phyloP scores from a whole-genome alignment of 140 eudicot genomes.

The Oenanthe javanica region DNA sequence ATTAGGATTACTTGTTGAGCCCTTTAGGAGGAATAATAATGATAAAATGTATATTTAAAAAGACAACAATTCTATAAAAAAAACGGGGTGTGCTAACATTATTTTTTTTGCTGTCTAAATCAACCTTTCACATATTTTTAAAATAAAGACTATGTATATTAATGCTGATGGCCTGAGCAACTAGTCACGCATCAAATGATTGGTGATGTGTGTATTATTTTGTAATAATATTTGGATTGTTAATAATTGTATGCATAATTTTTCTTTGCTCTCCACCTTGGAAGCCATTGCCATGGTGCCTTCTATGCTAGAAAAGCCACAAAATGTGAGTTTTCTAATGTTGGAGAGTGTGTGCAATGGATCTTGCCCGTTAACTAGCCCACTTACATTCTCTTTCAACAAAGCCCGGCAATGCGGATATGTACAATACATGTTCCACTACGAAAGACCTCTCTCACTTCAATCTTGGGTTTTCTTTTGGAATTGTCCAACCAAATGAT shows the following conservation, averaged over 20 bases:
- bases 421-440: not conserved
- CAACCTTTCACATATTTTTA: not conserved
- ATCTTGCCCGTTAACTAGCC: not conserved
- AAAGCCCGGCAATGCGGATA: not conserved
- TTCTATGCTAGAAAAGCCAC: not conserved
- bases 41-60: too few relatives aligned
- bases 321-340: not conserved
- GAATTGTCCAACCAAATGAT: not conserved
- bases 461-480: not conserved
- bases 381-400: not conserved
- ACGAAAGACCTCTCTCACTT: not conserved
- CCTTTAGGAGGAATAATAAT: too few relatives aligned
- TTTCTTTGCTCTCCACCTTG: conserved; percentile 7
- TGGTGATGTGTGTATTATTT: conserved; percentile 2
- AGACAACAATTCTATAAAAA: too few relatives aligned
- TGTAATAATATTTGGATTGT: not conserved
- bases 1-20: not conserved
- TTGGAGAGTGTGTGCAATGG: not conserved
- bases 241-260: not conserved
- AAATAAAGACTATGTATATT: not conserved
- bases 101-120: not conserved
- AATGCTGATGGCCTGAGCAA: not conserved
- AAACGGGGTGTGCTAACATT: not conserved
- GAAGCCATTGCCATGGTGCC: not conserved
- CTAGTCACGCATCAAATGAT: conserved; percentile 4